Percentiles rank a stretch among this genome's conserved stretches.
These are phyloP conservation scores for Tetrapisispora nanseiensis DNA, from an alignment of 805 yeast species.

Conservation along the genomic window DNA sequence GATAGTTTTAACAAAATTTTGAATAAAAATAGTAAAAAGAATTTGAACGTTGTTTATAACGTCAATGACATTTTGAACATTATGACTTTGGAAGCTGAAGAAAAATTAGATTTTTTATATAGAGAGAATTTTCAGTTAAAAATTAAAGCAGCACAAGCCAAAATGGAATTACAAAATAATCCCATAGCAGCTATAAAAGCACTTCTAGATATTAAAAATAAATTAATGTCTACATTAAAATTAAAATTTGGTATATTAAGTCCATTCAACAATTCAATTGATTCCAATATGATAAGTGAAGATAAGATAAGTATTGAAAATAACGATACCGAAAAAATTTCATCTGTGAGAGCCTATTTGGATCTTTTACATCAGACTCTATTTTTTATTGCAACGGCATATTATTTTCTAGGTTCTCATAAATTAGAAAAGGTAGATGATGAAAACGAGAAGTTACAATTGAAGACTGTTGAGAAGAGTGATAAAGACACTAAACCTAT, in stretches of 20 bases:
- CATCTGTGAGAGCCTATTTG: slow-evolving; percentile 16
- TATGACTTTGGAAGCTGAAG: slow-evolving; percentile 49
- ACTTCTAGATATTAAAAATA: slow-evolving; percentile 35
- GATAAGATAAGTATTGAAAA: not conserved
- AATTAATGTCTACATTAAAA: slow-evolving; percentile 21
- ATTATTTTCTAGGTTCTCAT: slow-evolving; percentile 23
- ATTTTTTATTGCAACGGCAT: slow-evolving; percentile 54
- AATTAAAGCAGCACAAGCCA: slow-evolving; percentile 58
- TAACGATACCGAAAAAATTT: not conserved
- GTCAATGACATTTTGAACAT: slow-evolving; percentile 59
- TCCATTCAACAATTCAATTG: slow-evolving; percentile 7
- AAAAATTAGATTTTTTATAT: slow-evolving; percentile 40
- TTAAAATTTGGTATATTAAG: slow-evolving; percentile 13
- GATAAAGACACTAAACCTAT: slow-evolving; percentile 6
- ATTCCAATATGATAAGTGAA: not conserved
- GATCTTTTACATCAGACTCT: slow-evolving; percentile 66
- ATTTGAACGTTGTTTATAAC: slow-evolving; percentile 11
- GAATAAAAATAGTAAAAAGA: slow-evolving; percentile 3
- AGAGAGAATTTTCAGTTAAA: slow-evolving; percentile 36
- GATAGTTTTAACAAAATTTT: slow-evolving; percentile 9
- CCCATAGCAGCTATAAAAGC: slow-evolving; percentile 42
- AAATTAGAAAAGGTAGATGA: slow-evolving; percentile 21
- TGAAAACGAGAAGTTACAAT: slow-evolving; percentile 18
- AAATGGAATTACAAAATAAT: slow-evolving; percentile 43
- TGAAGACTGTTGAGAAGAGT: slow-evolving; percentile 6